Percentiles rank a stretch among this genome's conserved stretches.
Conservation (phyloP, 208 protist species). For the Kentomonas sorsogonicus region DNA sequence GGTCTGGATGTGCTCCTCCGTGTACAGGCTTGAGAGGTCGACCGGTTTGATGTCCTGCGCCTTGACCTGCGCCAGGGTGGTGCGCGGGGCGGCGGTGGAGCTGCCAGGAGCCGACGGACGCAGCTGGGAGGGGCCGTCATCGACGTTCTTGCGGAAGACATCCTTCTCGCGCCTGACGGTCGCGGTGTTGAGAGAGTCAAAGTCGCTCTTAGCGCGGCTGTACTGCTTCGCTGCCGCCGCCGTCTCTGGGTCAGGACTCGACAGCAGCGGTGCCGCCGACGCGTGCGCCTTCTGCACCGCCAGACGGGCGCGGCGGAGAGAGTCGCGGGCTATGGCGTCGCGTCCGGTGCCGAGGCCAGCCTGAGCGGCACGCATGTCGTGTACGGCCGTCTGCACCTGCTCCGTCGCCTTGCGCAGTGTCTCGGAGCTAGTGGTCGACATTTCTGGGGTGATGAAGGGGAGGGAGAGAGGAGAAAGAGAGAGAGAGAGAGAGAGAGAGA, state of each 20-base stretch:
- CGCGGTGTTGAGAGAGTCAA: slow-evolving; percentile 40
- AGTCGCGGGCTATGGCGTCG: slow-evolving; percentile 52
- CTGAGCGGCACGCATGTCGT: slow-evolving; percentile 41
- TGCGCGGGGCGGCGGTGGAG: slow-evolving; percentile 1
- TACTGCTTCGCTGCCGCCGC: slow-evolving; percentile 33
- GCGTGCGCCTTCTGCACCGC: slow-evolving; percentile 42
- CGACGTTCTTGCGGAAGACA: slow-evolving; percentile 31
- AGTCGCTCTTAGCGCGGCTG: slow-evolving; percentile 24
- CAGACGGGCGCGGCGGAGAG: slow-evolving; percentile 37
- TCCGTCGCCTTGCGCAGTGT: slow-evolving; percentile 41
- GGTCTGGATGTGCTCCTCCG: slow-evolving; percentile 64
- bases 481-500: too few species aligned
- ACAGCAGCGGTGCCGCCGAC: slow-evolving; percentile 21
- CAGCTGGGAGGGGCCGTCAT: neutral
- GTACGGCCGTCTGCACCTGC: slow-evolving; percentile 40
- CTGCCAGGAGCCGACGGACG: neutral
- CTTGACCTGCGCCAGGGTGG: slow-evolving; percentile 21
- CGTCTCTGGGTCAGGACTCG: slow-evolving; percentile 19
- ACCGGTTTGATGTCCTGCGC: slow-evolving; percentile 39
- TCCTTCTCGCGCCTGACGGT: slow-evolving; percentile 48
- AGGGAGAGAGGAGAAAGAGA: too few species aligned
- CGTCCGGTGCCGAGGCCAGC: slow-evolving; percentile 48
- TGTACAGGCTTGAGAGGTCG: slow-evolving; percentile 58
- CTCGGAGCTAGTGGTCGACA: slow-evolving; percentile 61
- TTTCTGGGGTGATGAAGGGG: too few species aligned